These are phyloP conservation scores for Tolypocladium capitatum DNA, from an alignment of 2,329 filamentous ascomycete species.

Conservation along the genomic window DNA sequence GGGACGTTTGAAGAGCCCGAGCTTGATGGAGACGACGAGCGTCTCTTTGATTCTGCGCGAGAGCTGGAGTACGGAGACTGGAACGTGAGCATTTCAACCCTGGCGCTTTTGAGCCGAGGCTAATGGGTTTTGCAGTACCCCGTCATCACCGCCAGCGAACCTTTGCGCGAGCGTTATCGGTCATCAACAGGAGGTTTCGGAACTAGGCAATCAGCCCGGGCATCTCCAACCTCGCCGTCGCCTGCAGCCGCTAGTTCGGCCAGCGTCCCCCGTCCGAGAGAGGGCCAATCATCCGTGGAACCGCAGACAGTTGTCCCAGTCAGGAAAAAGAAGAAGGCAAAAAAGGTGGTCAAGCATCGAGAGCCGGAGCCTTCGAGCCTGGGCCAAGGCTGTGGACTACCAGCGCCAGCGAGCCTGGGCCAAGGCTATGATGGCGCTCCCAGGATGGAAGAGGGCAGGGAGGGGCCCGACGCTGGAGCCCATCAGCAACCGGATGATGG, in stretches of 20 bases:
- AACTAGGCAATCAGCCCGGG: conserved; percentile 13
- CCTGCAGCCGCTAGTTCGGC: conserved; percentile 5
- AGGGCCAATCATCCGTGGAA: conserved; percentile 7
- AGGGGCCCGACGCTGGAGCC: conserved; percentile 1
- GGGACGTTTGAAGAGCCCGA: conserved; percentile 35
- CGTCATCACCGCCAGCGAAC: conserved; percentile 71
- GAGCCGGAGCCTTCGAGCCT: conserved; percentile 17
- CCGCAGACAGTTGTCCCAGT: conserved; percentile 17
- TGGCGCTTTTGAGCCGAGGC: conserved; percentile 3
- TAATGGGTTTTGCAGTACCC: conserved; percentile 53
- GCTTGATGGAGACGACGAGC: conserved; percentile 59
- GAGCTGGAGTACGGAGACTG: conserved; percentile 75
- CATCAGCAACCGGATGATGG: conserved; percentile 5
- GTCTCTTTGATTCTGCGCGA: conserved; percentile 55
- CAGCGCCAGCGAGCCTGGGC: conserved; percentile 1
- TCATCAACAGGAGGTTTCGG: conserved; percentile 19
- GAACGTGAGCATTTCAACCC: conserved; percentile 54
- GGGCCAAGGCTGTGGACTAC: conserved; percentile 12
- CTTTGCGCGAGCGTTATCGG: conserved; percentile 53
- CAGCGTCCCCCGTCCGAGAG: neutral
- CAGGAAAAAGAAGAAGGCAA: conserved; percentile 25
- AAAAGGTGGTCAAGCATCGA: conserved; percentile 20
- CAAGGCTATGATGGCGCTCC: conserved; percentile 1
- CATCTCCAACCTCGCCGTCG: conserved; percentile 10
- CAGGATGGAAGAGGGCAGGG: conserved; percentile 7